Evolutionary conservation across 257 asterid genomes (phyloP), one percentile per base, ranked within the genome.

Genomic region (Solanum etuberosum): DNA sequence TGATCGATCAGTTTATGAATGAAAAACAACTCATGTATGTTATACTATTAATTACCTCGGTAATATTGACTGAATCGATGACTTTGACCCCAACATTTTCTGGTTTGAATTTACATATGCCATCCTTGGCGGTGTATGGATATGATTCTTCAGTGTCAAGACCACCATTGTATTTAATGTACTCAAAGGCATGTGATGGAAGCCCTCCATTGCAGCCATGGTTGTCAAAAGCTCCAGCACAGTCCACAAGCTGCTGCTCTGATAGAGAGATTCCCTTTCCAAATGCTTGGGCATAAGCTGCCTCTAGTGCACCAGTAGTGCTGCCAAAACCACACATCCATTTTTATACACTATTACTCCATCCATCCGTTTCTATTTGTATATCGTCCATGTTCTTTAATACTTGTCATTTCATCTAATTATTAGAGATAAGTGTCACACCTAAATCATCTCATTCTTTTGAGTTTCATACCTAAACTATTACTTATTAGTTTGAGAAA

Each of bases 231-330:
- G 92, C 92, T 87, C 96, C 98, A 48, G 98, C 99, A 88, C 99
- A 97, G 83, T 97, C 99, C 90, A 97, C 99, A 77, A 97, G 98
- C 95, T 97, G 98, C 92, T 97, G 99, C 93, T 97, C 99, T 4
- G 99, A 95, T 38, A 97, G 91, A 83, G 98, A 96, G 88, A 95
- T 93, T 76, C 86, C 86, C 92, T 92, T 92, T 27, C 97, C 97
- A 80, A 89, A 93, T 88, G 97, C 97, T 90, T 97, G 99, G 4
- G 94, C 42, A 88, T 95, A 97, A 72, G 99, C 99, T 67, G 99
- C 98, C 91, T 96, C 99, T 74, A 97, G 92, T 32, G 99, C 98
- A 89, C 99, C 99, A 51, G 99, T 97, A 78, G 99, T 93, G 91
- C 99, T 95, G 93, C 85, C 83, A 91, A 43, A 78, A 42, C 38